Base-by-base conservation (phyloP, 2,329 filamentous ascomycete species). In the Aspergillus fischeri region DNA sequence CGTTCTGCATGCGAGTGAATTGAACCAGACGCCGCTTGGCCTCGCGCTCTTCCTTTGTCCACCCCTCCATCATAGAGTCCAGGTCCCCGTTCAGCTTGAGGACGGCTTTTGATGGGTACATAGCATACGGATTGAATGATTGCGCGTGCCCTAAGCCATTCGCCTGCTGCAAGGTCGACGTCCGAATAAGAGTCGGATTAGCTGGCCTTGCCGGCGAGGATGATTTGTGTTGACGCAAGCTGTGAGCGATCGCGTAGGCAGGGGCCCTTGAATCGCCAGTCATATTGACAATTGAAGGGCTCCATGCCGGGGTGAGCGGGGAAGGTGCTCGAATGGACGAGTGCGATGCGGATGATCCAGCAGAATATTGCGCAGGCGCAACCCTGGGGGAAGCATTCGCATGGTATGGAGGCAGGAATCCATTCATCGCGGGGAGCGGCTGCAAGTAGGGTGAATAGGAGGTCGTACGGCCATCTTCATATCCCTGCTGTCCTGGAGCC, bases 71-170 rank as follows among this genome's bases (percentile, higher is more conserved):
- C 93, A 97, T 97, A 7, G 81, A 78, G 52, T 92, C 86, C 50
- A 99, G 82, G 67, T 97, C 90, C 21, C 92, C 92, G 54, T 89
- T 84, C 58, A 97, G 88, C 68, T 94, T 91, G 29, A 97, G 79
- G 20, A 88, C 80, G 0, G 92, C 94, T 77, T 96, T 97, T 69
- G 86, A 85, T 17, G 91, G 87, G 69, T 92, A 93, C 63, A 93
- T 83, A 3, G 87, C 84, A 69, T 96, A 92, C 0, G 89, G 88
- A 65, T 92, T 91, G 75, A 92, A 90, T 20, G 80, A 72, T 41
- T 77, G 81, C 61, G 72, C 80, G 62, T 76, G 80, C n/a, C 75
- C 67, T 10, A 76, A 62, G 25, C 73, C 75, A 29, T 77, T 76
- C 8, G 82, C 80, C 53, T 84, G 80, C 59, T 85, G 83, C 50